A percentile compares a stretch with the other conserved stretches of the same genome.
These are phyloP conservation scores for Quercus glauca DNA, from an alignment of 306 rosid genomes.

Conservation along the genomic window DNA sequence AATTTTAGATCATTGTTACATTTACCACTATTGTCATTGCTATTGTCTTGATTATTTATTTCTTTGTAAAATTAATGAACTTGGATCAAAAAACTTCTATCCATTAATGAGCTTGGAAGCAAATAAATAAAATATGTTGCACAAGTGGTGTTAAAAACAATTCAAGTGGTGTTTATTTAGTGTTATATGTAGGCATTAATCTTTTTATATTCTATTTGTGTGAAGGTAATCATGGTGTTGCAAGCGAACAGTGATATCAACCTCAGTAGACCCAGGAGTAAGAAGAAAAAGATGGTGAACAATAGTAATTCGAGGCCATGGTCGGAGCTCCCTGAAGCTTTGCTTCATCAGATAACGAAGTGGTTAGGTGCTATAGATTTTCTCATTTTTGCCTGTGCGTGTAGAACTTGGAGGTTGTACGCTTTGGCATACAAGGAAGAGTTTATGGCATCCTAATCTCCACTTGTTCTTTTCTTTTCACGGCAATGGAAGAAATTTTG, in stretches of 20 bases:
- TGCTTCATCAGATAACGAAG: too few relatives aligned
- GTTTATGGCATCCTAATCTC: neutral
- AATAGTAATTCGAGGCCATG: neutral
- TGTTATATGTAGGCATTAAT: too few relatives aligned
- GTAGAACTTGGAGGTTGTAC: neutral
- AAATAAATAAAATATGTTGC: too few relatives aligned
- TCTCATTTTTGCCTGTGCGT: neutral
- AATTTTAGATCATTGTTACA: too few relatives aligned
- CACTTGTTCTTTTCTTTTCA: neutral
- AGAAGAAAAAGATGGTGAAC: neutral
- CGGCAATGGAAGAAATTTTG: neutral
- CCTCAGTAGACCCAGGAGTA: neutral
- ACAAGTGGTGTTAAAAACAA: too few relatives aligned
- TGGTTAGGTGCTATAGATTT: neutral
- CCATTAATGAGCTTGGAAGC: too few relatives aligned
- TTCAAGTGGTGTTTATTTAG: too few relatives aligned
- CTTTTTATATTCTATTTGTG: neutral
- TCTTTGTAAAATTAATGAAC: too few relatives aligned
- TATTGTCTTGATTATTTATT: too few relatives aligned
- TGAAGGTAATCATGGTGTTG: neutral
- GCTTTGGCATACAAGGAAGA: neutral
- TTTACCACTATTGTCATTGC: too few relatives aligned
- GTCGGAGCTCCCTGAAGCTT: too few relatives aligned
- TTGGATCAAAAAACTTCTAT: too few relatives aligned
- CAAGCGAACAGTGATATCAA: neutral